Evolutionary conservation across 225 moss, liverwort and hornwort genomes (phyloP), one percentile per base, ranked within the genome.

Genomic region (Physcomitrium patens): DNA sequence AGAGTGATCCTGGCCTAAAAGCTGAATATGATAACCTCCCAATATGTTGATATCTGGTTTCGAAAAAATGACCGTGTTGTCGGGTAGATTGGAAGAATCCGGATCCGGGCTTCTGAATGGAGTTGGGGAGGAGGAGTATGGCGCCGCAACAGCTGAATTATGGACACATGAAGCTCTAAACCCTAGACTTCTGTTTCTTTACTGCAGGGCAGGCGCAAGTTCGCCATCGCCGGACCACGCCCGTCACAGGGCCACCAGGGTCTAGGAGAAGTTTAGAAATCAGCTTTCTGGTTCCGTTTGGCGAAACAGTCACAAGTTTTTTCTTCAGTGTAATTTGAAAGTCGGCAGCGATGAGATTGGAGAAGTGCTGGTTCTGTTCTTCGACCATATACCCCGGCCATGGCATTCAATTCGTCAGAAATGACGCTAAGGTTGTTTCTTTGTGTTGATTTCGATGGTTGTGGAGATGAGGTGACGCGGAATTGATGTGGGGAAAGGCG

Each of bases 331-430:
- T 19, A n/a, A 20, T 37, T 28, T 70, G 47, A 55, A 76, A 79
- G 51, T 41, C 76, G 4, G 76, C 68, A 80, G 82, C 86, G 50
- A 96, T 93, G 95, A 96, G 95, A 84, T 87, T 96, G 81, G 93
- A 96, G 79, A 93, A 89, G 78, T 96, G 95, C 84, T 96, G 95
- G 91, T 96, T 96, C 68, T 96, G 95, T 67, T 96, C 95, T 28
- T 96, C 95, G 16, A 96, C 93, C 2, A 67, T 93, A 1, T 96
- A 96, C 53, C 95, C 95, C 10, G 95, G 95, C 44, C 95, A 96
- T 49, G 95, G 95, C 44, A 96, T 96, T 53, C 84, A 85, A 76
- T 96, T 88, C 75, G 95, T 96, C 68, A 87, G 95, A 19, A 96
- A 91, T 73, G 95, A 96, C 71, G 93, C 93, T 1, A 96, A 96